Evolutionary conservation across 306 rosid species (phyloP).

Genomic region (Cucumis cinereus): DNA sequence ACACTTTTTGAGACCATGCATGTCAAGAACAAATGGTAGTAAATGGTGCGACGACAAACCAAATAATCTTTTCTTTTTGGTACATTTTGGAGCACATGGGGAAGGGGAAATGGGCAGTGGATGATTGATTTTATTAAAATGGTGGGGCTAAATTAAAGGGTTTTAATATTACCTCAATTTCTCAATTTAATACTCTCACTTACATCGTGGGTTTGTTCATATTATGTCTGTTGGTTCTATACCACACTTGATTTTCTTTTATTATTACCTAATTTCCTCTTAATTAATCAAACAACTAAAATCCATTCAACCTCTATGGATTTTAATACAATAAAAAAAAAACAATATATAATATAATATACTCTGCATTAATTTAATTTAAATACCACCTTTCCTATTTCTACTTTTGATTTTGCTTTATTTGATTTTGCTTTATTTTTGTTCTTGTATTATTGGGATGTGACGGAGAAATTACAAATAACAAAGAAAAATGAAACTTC

Average conservation of each 20-base stretch:
- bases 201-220: conserved; percentile 5
- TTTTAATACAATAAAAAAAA: no score
- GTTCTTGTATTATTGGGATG: no score
- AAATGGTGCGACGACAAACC: background rate
- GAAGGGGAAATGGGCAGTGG: background rate
- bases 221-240: background rate
- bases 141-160: background rate
- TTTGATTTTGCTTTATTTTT: no score
- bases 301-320: no score
- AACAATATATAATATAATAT: no score
- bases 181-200: background rate
- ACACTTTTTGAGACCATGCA: background rate
- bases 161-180: background rate
- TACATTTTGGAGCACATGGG: background rate
- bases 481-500: no score
- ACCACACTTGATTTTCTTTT: background rate
- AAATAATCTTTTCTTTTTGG: background rate
- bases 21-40: background rate
- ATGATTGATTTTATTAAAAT: background rate
- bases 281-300: background rate
- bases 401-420: no score
- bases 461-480: no score
- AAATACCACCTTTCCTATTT: no score
- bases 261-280: background rate
- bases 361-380: no score